Conservation (phyloP, 2,329 filamentous ascomycete species). For the Mycogone perniciosa region DNA sequence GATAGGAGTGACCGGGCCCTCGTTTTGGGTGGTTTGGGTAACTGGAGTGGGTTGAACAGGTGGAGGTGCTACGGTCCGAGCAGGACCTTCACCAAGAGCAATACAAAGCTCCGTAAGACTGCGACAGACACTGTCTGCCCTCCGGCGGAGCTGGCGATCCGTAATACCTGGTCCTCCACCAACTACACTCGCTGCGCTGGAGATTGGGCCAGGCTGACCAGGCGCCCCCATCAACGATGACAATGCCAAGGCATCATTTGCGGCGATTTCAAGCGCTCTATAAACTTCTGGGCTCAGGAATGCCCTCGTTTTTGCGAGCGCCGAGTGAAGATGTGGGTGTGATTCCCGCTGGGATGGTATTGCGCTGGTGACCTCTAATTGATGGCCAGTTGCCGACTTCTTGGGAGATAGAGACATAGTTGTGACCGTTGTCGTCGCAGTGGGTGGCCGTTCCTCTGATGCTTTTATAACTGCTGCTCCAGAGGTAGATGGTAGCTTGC, state of each 20-base stretch:
- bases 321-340: constrained; percentile 74
- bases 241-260: constrained; percentile 72
- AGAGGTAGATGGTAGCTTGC: constrained; percentile 77
- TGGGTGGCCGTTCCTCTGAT: constrained; percentile 76
- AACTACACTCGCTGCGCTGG: constrained; percentile 58
- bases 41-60: constrained; percentile 11
- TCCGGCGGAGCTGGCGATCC: constrained; percentile 81
- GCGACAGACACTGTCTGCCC: constrained; percentile 87
- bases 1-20: constrained; percentile 37
- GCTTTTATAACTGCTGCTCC: constrained; percentile 69
- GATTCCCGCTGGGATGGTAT: constrained; percentile 47
- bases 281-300: constrained; percentile 67
- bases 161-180: constrained; percentile 51
- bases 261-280: constrained; percentile 71
- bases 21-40: constrained; percentile 17
- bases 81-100: constrained; percentile 61
- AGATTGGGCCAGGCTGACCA: constrained; percentile 62
- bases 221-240: constrained; percentile 69
- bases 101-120: constrained; percentile 90
- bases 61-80: constrained; percentile 21
- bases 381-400: constrained; percentile 35
- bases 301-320: constrained; percentile 69
- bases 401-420: constrained; percentile 88
- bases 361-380: constrained; percentile 33
- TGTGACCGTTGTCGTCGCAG: constrained; percentile 84